Conservation (phyloP, 352 stramenopile genomes). For the Elongisporangium prolatum region DNA sequence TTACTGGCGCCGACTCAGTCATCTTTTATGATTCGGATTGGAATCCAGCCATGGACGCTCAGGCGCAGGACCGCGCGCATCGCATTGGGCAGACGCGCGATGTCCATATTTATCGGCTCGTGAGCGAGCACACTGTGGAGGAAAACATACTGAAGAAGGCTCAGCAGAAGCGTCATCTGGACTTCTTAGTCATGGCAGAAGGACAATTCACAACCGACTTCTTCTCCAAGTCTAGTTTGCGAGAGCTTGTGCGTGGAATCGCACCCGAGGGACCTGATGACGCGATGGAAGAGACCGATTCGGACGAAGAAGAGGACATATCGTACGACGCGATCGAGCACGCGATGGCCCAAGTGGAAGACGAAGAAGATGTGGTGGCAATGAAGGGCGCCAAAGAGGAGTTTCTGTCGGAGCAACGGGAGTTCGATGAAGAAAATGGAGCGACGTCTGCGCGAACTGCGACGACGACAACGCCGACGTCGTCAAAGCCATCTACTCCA, state of each 20-base stretch:
- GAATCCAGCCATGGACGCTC: conserved; percentile 93
- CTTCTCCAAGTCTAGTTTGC: conserved; percentile 82
- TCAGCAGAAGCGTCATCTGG: conserved; percentile 96
- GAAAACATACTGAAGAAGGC: conserved; percentile 99
- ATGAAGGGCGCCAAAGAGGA: conserved; percentile 81
- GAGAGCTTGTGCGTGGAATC: conserved; percentile 51
- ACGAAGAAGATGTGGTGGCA: conserved; percentile 93
- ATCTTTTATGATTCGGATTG: conserved; percentile 93
- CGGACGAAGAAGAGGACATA: conserved; percentile 41
- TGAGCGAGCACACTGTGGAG: conserved; percentile 97
- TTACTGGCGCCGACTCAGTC: conserved; percentile 95
- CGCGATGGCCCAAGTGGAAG: conserved; percentile 94
- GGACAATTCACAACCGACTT: conserved; percentile 80
- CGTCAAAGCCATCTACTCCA: conserved; percentile 27
- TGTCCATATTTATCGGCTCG: conserved; percentile 98
- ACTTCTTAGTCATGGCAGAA: conserved; percentile 90
- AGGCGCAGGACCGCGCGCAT: conserved; percentile 96
- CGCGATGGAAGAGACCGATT: conserved; percentile 32
- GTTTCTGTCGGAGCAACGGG: conserved; percentile 42
- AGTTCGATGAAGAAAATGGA: conserved; percentile 56
- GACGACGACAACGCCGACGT: conserved; percentile 11
- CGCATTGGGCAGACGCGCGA: conserved; percentile 98
- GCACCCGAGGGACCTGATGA: neutral
- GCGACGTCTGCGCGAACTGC: conserved; percentile 9
- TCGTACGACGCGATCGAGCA: conserved; percentile 81